Evolutionary conservation across 2,329 filamentous ascomycete species (phyloP).

Genomic region (Mycosphaerelloides madeirae): DNA sequence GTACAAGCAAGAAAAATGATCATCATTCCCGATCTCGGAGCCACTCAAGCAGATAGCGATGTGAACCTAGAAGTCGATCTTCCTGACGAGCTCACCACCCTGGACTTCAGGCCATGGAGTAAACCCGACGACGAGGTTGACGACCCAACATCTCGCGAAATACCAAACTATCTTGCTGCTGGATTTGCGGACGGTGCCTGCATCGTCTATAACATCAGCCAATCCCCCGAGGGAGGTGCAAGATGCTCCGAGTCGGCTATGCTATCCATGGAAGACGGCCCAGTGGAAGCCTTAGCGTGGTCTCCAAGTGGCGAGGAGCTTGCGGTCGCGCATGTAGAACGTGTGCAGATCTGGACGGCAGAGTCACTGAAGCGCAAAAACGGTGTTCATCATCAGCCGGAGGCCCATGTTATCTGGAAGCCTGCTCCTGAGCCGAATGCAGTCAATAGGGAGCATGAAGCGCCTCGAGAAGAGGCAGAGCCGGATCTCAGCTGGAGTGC

Average conservation of each 20-base stretch:
- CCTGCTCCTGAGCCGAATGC: slow-evolving; percentile 16
- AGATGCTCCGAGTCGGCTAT: slow-evolving; percentile 14
- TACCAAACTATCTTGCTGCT: slow-evolving; percentile 33
- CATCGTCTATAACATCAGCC: slow-evolving; percentile 37
- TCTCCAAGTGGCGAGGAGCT: slow-evolving; percentile 41
- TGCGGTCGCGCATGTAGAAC: slow-evolving; percentile 41
- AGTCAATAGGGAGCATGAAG: slow-evolving; percentile 16
- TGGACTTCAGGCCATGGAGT: slow-evolving; percentile 37
- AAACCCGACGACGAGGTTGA: slow-evolving; percentile 11
- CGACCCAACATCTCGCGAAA: background rate
- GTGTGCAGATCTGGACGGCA: slow-evolving; percentile 42
- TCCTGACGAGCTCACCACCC: slow-evolving; percentile 27
- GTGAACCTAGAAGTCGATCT: slow-evolving; percentile 9
- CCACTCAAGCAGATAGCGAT: slow-evolving; percentile 2
- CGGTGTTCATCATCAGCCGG: slow-evolving; percentile 10
- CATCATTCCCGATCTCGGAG: slow-evolving; percentile 26
- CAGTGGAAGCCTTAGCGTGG: slow-evolving; percentile 41
- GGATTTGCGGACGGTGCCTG: slow-evolving; percentile 38
- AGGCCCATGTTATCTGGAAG: slow-evolving; percentile 27
- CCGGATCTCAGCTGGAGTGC: slow-evolving; percentile 47
- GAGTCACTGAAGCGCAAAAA: slow-evolving; percentile 21
- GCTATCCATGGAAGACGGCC: slow-evolving; percentile 23
- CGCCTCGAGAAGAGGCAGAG: slow-evolving; percentile 15
- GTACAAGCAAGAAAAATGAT: slow-evolving; percentile 29
- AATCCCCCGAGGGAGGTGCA: slow-evolving; percentile 1